A percentile compares a stretch with the other conserved stretches of the same genome.
These are phyloP conservation scores for Triangularia verruculosa DNA, from an alignment of 2,329 filamentous ascomycete species.

Conservation along the genomic window DNA sequence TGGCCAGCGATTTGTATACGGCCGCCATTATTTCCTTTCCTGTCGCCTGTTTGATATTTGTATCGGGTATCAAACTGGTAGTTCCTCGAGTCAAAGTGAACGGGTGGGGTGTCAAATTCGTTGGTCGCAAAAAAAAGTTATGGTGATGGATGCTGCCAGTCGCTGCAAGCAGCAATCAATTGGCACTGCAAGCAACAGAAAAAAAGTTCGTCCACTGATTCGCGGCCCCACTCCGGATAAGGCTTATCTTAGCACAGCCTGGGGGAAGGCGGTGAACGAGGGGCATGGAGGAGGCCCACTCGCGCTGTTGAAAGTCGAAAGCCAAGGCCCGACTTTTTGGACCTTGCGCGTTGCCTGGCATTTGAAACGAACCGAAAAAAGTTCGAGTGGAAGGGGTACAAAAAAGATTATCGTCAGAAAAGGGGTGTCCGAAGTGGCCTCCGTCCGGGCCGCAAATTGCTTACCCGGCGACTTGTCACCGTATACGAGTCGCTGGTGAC, in stretches of 20 bases:
- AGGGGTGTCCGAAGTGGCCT: neutral
- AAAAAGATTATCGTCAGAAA: conserved; percentile 2
- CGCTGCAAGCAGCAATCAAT: neutral
- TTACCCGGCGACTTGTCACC: no score
- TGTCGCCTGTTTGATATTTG: neutral
- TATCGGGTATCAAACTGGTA: neutral
- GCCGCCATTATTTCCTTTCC: conserved; percentile 55
- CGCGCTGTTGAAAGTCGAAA: neutral
- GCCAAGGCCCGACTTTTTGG: neutral
- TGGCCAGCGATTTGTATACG: conserved; percentile 72
- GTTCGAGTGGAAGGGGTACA: neutral
- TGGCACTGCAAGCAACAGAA: neutral
- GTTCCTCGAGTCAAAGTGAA: no score
- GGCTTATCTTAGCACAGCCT: conserved; percentile 19
- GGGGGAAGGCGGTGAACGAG: conserved; percentile 7
- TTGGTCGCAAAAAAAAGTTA: conserved; percentile 7
- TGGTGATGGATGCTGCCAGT: neutral
- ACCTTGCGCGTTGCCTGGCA: conserved; percentile 1
- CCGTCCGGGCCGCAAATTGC: neutral
- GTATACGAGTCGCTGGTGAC: no score
- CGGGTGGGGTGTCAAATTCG: conserved; percentile 1
- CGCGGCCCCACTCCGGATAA: conserved; percentile 7
- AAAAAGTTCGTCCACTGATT: conserved; percentile 8
- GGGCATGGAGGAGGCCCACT: neutral
- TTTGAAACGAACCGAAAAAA: conserved; percentile 1